Percentiles rank a stretch among this genome's conserved stretches.
Evolutionary conservation across 768 basidiomycete species (phyloP).

Genomic region (Clitopilus passeckerianus): DNA sequence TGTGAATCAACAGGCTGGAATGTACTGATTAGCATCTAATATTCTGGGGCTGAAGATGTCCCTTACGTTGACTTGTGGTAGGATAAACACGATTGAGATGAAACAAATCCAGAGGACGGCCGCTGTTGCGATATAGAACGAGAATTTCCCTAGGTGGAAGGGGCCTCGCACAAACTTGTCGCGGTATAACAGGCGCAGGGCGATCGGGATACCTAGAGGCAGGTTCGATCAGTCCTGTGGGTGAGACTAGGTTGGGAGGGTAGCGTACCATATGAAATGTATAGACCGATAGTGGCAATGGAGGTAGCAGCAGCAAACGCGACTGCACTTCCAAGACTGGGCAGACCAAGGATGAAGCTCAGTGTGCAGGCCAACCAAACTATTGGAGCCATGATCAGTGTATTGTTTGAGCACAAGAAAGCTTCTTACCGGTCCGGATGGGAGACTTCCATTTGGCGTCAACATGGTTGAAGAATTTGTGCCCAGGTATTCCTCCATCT

Average conservation of each 20-base stretch:
- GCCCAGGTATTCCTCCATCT: constrained; percentile 70
- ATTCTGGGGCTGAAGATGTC: neutral
- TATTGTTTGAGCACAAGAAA: constrained; percentile 1
- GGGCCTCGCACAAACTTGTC: constrained; percentile 60
- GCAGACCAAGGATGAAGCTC: constrained; percentile 70
- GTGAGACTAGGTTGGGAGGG: neutral
- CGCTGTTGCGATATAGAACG: constrained; percentile 49
- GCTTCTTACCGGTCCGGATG: constrained; percentile 52
- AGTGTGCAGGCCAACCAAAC: constrained; percentile 79
- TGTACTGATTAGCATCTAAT: neutral
- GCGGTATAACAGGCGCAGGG: constrained; percentile 57
- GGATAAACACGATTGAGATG: constrained; percentile 70
- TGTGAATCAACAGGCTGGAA: constrained; percentile 61
- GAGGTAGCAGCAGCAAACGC: constrained; percentile 60
- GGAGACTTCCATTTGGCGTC: constrained; percentile 55
- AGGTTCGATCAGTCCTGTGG: neutral
- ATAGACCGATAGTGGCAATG: constrained; percentile 73
- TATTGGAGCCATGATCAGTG: constrained; percentile 13
- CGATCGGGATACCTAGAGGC: constrained; percentile 57
- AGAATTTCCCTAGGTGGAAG: constrained; percentile 65
- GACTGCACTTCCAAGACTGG: constrained; percentile 67
- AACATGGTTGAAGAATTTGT: constrained; percentile 62
- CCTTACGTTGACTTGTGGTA: constrained; percentile 60
- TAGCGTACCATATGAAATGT: constrained; percentile 63
- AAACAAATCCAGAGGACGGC: constrained; percentile 69